Conservation (phyloP, 2,329 filamentous ascomycete species). For the Epichloe coenophiala region DNA sequence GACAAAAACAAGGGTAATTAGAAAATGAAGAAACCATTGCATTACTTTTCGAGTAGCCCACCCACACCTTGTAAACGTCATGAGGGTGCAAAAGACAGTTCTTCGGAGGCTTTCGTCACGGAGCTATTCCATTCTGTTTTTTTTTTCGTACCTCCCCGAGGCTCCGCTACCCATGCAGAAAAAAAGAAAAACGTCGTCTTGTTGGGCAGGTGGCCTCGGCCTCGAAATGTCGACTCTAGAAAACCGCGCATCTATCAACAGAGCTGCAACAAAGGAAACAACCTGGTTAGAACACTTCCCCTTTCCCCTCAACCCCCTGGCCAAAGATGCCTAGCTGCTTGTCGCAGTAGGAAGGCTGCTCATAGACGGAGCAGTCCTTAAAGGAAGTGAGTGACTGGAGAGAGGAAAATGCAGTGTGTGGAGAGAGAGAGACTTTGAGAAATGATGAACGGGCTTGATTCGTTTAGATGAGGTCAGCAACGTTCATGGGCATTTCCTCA, state of each 20-base stretch:
- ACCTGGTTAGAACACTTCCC: slow-evolving; percentile 17
- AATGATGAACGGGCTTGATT: neutral
- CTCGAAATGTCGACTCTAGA: slow-evolving; percentile 18
- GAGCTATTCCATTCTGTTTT: slow-evolving; percentile 19
- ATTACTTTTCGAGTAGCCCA: slow-evolving; percentile 29
- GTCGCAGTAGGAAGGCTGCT: slow-evolving; percentile 9
- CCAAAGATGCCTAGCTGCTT: slow-evolving; percentile 17
- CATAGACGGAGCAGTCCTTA: slow-evolving; percentile 11
- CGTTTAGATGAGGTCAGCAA: slow-evolving; percentile 61
- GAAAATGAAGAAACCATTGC: slow-evolving; percentile 20
- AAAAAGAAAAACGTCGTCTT: neutral
- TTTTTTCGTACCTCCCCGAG: slow-evolving; percentile 12
- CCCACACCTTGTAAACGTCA: slow-evolving; percentile 19
- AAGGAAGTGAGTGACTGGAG: slow-evolving; percentile 10
- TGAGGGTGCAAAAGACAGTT: slow-evolving; percentile 22
- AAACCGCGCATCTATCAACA: slow-evolving; percentile 27
- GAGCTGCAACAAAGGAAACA: slow-evolving; percentile 18
- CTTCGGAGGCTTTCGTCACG: slow-evolving; percentile 17
- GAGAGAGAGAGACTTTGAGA: slow-evolving; percentile 6
- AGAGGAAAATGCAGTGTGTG: slow-evolving; percentile 12
- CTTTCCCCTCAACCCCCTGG: slow-evolving; percentile 3
- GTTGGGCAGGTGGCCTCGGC: slow-evolving; percentile 7
- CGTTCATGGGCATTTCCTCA: slow-evolving; percentile 99
- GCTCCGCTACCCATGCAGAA: slow-evolving; percentile 14
- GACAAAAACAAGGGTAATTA: slow-evolving; percentile 16